Evolutionary conservation across 2,329 filamentous ascomycete species (phyloP), one percentile per base, ranked within the genome.

Genomic region (Pseudogymnoascus verrucosus): DNA sequence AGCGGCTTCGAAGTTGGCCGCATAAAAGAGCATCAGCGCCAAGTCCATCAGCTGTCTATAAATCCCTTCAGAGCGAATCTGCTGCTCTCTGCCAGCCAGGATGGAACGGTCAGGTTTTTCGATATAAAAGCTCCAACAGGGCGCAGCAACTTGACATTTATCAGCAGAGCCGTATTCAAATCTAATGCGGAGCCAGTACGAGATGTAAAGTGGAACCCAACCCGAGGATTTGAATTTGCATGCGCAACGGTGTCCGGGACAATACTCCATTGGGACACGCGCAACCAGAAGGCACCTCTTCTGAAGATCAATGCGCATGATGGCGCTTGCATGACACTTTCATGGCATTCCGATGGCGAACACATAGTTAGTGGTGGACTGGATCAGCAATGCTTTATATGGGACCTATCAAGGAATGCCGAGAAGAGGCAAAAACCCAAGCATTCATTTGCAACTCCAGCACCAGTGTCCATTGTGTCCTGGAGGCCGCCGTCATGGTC

Each of bases 321-420:
- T 54, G 84, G 82, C 66, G 78, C 82, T 0, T 85, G 84, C 69
- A 78, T 82, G 1, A 79, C 84, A 0, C 83, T 88, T 47, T 80
- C 84, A 2, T 89, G 87, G 87, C 87, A 89, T 67, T 83, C 84
- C 0, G 86, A 89, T 69, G 87, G 86, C 12, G 79, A 82, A n/a
- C 85, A 89, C 68, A 74, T 89, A 10, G 79, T 86, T 60, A 89
- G 84, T 66, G 85, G 82, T 4, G 85, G 86, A 5, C 77, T 81
- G 67, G 87, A 89, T 70, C 80, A 80, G 65, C 82, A 81, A 62
- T 82, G 86, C 40, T 79, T 86, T 68, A 82, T 89, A 5, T 89
- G 87, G 87, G 85, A 89, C 69, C 74, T 89, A 64, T 82, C 83
- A 4, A 78, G 77, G 61, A 79, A 78, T 5, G 84, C 82, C 14